Base-by-base conservation (phyloP, 345 rosid species). In the Linum tenue region DNA sequence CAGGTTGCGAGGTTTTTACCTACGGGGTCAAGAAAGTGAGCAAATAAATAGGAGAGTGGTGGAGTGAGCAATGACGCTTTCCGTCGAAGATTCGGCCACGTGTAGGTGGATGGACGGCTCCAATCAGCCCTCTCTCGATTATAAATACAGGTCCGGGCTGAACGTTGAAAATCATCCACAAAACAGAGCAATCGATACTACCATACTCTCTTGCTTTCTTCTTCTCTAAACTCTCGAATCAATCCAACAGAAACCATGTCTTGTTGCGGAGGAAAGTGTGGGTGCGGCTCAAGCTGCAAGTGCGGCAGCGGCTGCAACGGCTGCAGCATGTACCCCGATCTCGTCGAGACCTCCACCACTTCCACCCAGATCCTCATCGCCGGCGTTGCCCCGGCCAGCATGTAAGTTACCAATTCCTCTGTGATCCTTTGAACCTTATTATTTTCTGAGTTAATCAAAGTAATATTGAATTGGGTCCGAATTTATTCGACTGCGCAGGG, bases 21-120 rank as follows among this genome's bases (percentile, higher is more conserved):
- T 22, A 22, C 31, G 31, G 31, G 31, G 31, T 22, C 53, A 48
- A 48, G 14, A 48, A 3, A 6, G 2, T 48, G 43, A 39, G 31
- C 2, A 17, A n/a, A 48, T 10, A 22, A 35, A 4, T 16, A 61
- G 8, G 10, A 7, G 15, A 37, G 1, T 17, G 50, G 7, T 14
- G 5, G 14, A 15, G 35, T 10, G n/a, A 0, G 50, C 7, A 55
- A 40, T 10, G 8, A 31, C 71, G 74, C 69, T 69, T 50, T 15
- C 37, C 17, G 5, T 35, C 61, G 8, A 37, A 55, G 68, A 70
- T 67, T 8, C 8, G 7, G 11, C 74, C 80, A 79, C 69, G 78
- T 77, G 83, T 77, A 65, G 75, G 83, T 64, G n/a, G 39, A 68
- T n/a, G 31, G 65, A 58, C 12, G 7, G 5, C 7, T 2, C 4